Percentiles rank a stretch among this genome's conserved stretches.
These are phyloP conservation scores for Rhexocercosporidium sp. DNA, from an alignment of 2,329 filamentous ascomycete species.

Conservation along the genomic window DNA sequence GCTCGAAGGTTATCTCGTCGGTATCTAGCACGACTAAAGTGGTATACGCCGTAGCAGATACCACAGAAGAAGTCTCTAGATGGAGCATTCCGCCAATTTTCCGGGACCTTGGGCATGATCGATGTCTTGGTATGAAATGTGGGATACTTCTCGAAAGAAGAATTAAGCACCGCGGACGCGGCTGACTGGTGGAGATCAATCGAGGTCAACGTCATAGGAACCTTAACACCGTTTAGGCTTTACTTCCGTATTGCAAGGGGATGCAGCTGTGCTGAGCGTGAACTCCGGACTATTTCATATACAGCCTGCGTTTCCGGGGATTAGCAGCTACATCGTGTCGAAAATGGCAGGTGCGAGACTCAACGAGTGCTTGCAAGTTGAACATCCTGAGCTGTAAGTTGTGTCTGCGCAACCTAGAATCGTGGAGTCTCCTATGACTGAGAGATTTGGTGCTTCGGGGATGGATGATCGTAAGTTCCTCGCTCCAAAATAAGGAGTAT, in stretches of 20 bases:
- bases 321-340: neutral
- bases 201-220: slow-evolving; percentile 21
- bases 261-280: slow-evolving; percentile 15
- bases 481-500: neutral
- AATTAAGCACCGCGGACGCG: neutral
- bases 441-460: neutral
- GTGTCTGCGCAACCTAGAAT: neutral
- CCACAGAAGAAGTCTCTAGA: slow-evolving; percentile 28
- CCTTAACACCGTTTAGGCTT: slow-evolving; percentile 14
- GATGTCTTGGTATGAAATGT: slow-evolving; percentile 18
- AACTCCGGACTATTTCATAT: slow-evolving; percentile 4
- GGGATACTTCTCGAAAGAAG: neutral
- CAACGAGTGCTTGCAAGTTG: slow-evolving; percentile 4
- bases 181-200: slow-evolving; percentile 12
- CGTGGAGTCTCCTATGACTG: slow-evolving; percentile 23
- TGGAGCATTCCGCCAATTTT: slow-evolving; percentile 3
- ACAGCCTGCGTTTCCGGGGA: neutral
- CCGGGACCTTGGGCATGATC: slow-evolving; percentile 1
- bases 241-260: slow-evolving; percentile 5
- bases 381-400: neutral
- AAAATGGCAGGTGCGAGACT: neutral
- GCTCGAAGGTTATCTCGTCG: slow-evolving; percentile 16
- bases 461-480: slow-evolving; percentile 1
- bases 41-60: slow-evolving; percentile 34
- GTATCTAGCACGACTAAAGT: slow-evolving; percentile 25